Conservation (phyloP, 2,329 filamentous ascomycete species). For the Fusarium sulawesiense region DNA sequence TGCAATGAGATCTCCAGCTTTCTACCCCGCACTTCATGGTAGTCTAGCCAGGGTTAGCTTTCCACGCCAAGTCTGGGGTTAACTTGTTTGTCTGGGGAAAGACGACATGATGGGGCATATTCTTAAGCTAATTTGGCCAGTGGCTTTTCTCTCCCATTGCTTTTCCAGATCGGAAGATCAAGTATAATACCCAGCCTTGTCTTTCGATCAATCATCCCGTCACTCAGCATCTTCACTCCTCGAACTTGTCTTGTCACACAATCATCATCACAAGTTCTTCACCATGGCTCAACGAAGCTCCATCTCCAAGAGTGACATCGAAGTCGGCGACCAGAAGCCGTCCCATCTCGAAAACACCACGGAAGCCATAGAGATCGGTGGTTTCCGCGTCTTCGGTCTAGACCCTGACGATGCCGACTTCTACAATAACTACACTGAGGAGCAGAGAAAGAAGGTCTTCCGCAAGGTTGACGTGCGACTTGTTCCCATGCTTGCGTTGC, state of each 20-base stretch:
- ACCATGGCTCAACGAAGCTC: constrained; percentile 36
- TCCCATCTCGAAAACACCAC: constrained; percentile 29
- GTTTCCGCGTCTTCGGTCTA: constrained; percentile 40
- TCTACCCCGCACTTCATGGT: constrained; percentile 36
- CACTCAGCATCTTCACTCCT: constrained; percentile 3
- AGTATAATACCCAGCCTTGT: constrained; percentile 36
- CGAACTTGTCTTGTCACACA: neutral
- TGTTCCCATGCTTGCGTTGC: constrained; percentile 63
- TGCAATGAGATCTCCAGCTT: constrained; percentile 14
- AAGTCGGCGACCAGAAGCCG: constrained; percentile 27
- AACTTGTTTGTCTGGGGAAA: constrained; percentile 27
- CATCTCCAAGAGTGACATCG: constrained; percentile 41
- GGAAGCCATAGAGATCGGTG: constrained; percentile 37
- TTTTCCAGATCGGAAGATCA: constrained; percentile 9
- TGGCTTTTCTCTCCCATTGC: constrained; percentile 2
- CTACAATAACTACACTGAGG: constrained; percentile 37
- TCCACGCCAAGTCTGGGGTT: constrained; percentile 35
- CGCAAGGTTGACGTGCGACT: constrained; percentile 51
- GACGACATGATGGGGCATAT: neutral
- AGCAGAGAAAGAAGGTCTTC: constrained; percentile 40
- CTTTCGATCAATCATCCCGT: neutral
- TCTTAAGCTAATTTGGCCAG: constrained; percentile 7
- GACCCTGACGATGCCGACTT: constrained; percentile 42
- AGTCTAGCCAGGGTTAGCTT: constrained; percentile 8
- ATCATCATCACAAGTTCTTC: neutral